Evolutionary conservation across 768 basidiomycete genomes (phyloP), one percentile per base, ranked within the genome.

Genomic region (Boletus reticulatus): DNA sequence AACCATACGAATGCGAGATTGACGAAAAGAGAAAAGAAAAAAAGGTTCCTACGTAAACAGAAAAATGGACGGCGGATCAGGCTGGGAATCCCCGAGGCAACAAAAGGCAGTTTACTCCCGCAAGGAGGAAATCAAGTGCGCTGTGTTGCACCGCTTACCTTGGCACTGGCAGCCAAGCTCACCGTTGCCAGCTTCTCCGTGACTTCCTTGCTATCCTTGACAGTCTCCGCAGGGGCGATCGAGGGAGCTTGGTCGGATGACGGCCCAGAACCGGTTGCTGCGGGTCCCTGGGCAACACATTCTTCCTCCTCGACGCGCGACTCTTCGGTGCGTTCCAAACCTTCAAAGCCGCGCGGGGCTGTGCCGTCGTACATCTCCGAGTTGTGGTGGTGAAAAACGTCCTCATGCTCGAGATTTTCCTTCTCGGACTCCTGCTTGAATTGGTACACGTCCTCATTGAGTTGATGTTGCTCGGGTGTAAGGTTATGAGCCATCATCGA

Each of bases 351-450:
- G 2, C 2, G 37, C 17, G 22, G 17, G 17, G 37, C 0, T 27
- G 27, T 19, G 5, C 19, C 41, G 3, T 43, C 29, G 0, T n/a
- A 22, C 16, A 17, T 14, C 9, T 63, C 62, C 17, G 67, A 66
- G 11, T 78, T 73, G 66, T 79, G 79, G 53, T 83, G 79, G 48
- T 84, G 81, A 45, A 78, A 76, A 56, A 84, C 76, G 19, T 76
- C 67, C 9, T 63, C 78, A 48, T 78, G 64, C 64, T 77, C 73
- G 17, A 71, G 61, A 6, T 46, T 53, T 56, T 67, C 66, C 69
- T 83, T 82, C 65, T 87, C 92, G 4, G 90, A 91, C 69, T 94
- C 92, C 63, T 85, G 83, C 73, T 94, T 94, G 74, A 83, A 85
- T 67, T 84, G 75, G 62, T 76, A 75, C 22, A 95, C 69, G 43